Conservation (phyloP, 768 basidiomycete genomes). For the Mycena maculata region DNA sequence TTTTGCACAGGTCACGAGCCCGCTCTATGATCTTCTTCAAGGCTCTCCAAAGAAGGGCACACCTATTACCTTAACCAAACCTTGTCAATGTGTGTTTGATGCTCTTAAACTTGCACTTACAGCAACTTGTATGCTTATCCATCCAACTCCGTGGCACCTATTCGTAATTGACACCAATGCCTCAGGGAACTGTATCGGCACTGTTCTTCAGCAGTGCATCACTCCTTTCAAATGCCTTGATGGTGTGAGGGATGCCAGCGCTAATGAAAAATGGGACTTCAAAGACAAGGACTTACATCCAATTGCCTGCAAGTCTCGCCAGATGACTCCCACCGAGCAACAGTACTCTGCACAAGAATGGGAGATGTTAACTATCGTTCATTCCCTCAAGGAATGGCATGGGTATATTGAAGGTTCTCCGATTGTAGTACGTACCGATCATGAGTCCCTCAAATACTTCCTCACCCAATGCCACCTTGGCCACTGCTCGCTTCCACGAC, state of each 20-base stretch:
- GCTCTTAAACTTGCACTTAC: conserved; percentile 8
- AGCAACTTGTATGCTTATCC: conserved; percentile 6
- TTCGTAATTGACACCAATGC: conserved; percentile 19
- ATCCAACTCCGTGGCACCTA: conserved; percentile 18
- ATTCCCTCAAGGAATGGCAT: conserved; percentile 36
- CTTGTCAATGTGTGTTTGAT: conserved; percentile 1
- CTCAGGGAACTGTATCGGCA: too few relatives aligned
- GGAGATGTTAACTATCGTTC: conserved; percentile 32
- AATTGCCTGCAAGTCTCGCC: conserved; percentile 27
- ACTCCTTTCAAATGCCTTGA: conserved; percentile 9
- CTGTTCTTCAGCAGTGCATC: conserved; percentile 24
- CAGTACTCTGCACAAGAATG: conserved; percentile 29
- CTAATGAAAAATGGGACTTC: too few relatives aligned
- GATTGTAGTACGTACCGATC: too few relatives aligned
- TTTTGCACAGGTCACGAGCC: conserved; percentile 9
- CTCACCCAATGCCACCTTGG: conserved; percentile 35
- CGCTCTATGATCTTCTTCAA: conserved; percentile 3
- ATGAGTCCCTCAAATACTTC: conserved; percentile 38
- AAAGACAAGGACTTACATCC: conserved; percentile 28
- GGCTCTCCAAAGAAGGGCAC: conserved; percentile 12
- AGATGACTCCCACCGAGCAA: conserved; percentile 26
- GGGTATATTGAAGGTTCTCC: too few relatives aligned
- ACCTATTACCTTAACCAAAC: neutral
- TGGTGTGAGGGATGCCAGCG: conserved; percentile 7
- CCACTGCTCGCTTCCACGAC: conserved; percentile 37